These are phyloP conservation scores for Dipodascus albidus DNA, from an alignment of 805 yeast genomes.

Conservation along the genomic window DNA sequence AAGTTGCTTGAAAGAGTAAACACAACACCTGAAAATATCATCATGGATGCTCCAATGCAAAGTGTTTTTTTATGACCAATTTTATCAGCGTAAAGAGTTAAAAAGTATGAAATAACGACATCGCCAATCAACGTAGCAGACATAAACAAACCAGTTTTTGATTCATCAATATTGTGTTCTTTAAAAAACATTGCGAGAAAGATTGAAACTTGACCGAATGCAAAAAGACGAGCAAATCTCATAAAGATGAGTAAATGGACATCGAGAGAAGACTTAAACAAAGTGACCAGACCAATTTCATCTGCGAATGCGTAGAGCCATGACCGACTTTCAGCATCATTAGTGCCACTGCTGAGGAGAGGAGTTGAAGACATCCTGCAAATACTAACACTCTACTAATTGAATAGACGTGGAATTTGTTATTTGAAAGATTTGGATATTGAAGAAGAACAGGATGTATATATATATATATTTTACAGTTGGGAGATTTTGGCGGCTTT, in stretches of 20 bases:
- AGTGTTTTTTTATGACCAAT: slow-evolving; percentile 35
- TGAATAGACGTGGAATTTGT: too few relatives aligned
- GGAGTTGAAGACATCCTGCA: neutral
- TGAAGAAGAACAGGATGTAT: too few relatives aligned
- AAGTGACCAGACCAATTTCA: slow-evolving; percentile 16
- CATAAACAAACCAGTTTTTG: slow-evolving; percentile 38
- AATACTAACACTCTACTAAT: too few relatives aligned
- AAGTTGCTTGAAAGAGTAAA: slow-evolving; percentile 28
- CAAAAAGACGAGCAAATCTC: slow-evolving; percentile 26
- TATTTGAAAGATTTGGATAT: too few relatives aligned
- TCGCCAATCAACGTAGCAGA: slow-evolving; percentile 41
- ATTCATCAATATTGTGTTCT: slow-evolving; percentile 31
- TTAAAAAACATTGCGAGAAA: slow-evolving; percentile 36
- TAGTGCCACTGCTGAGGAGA: neutral
- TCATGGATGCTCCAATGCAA: slow-evolving; percentile 29
- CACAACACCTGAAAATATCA: slow-evolving; percentile 34
- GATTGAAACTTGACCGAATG: slow-evolving; percentile 29
- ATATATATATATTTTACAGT: too few relatives aligned
- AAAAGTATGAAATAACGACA: slow-evolving; percentile 34
- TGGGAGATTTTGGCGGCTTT: too few relatives aligned
- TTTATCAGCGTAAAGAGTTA: slow-evolving; percentile 36
- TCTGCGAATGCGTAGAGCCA: neutral
- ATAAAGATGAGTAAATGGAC: slow-evolving; percentile 22
- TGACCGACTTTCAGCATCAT: neutral
- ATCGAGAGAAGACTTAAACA: slow-evolving; percentile 20